phyloP scores from a whole-genome alignment of 805 yeast genomes.

The Monosporozyma yasuniensis region DNA sequence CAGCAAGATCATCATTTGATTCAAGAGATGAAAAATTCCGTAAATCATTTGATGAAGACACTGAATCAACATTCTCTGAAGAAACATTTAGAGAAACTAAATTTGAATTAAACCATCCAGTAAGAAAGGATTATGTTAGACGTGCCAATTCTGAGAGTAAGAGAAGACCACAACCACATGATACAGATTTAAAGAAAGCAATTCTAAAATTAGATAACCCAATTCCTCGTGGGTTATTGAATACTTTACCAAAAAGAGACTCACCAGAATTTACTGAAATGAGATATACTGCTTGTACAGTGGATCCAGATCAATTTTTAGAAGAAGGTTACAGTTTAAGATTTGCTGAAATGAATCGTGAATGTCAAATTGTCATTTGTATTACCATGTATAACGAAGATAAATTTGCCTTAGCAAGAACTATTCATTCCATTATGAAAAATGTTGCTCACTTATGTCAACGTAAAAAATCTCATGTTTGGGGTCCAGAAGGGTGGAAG shows the following conservation, averaged over 20 bases:
- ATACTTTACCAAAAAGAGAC: slow-evolving; percentile 78
- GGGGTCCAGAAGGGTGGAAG: slow-evolving; percentile 98
- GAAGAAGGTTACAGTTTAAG: slow-evolving; percentile 77
- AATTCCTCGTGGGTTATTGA: slow-evolving; percentile 78
- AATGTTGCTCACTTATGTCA: slow-evolving; percentile 82
- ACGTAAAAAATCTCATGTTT: slow-evolving; percentile 69
- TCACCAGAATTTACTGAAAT: slow-evolving; percentile 90
- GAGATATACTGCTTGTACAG: slow-evolving; percentile 96
- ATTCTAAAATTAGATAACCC: slow-evolving; percentile 83
- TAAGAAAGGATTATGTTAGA: slow-evolving; percentile 28
- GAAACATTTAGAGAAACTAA: slow-evolving; percentile 31
- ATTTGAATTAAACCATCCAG: slow-evolving; percentile 31
- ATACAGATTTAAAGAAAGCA: slow-evolving; percentile 45
- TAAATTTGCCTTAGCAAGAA: slow-evolving; percentile 80
- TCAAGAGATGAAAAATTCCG: slow-evolving; percentile 34
- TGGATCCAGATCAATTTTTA: slow-evolving; percentile 81
- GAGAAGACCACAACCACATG: slow-evolving; percentile 43
- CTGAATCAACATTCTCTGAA: slow-evolving; percentile 25
- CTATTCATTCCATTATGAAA: slow-evolving; percentile 88
- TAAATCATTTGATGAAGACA: slow-evolving; percentile 41
- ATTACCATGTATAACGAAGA: slow-evolving; percentile 97
- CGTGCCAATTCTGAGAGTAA: slow-evolving; percentile 61
- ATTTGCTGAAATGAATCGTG: slow-evolving; percentile 79
- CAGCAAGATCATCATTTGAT: slow-evolving; percentile 17
- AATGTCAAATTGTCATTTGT: slow-evolving; percentile 85